Conservation (phyloP, 805 yeast species). For the Wickerhamomyces subpelliculosus region DNA sequence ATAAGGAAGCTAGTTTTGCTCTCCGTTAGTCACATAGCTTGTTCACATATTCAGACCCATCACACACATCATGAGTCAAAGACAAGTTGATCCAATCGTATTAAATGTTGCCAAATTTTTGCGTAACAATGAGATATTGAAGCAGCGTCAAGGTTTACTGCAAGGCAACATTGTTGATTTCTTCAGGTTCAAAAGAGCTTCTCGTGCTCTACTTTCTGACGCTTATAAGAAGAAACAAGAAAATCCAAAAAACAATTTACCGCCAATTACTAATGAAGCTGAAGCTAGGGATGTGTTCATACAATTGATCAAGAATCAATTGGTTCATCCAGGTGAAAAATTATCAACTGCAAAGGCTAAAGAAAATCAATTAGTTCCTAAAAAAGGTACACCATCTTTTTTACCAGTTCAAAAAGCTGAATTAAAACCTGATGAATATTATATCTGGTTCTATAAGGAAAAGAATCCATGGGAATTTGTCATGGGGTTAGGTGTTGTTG, state of each 20-base stretch:
- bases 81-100: slow-evolving; percentile 42
- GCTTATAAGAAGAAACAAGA: slow-evolving; percentile 53
- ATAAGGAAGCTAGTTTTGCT: too few species aligned
- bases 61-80: background rate
- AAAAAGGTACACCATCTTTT: slow-evolving; percentile 57
- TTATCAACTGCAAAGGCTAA: slow-evolving; percentile 62
- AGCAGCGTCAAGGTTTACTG: slow-evolving; percentile 75
- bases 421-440: slow-evolving; percentile 61
- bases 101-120: slow-evolving; percentile 65
- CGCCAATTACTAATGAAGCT: slow-evolving; percentile 41
- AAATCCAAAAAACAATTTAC: slow-evolving; percentile 40
- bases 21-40: background rate
- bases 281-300: slow-evolving; percentile 61
- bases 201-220: slow-evolving; percentile 67
- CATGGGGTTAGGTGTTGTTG: slow-evolving; percentile 35
- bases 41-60: background rate
- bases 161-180: slow-evolving; percentile 70
- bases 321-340: slow-evolving; percentile 72
- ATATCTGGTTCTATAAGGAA: slow-evolving; percentile 76
- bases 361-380: slow-evolving; percentile 54
- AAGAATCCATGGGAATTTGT: slow-evolving; percentile 41
- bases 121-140: slow-evolving; percentile 58
- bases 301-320: slow-evolving; percentile 60
- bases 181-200: slow-evolving; percentile 79
- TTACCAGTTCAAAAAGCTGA: slow-evolving; percentile 49